Conservation (phyloP, 1,284 basidiomycete genomes). For the Sporisorium graminicola region DNA sequence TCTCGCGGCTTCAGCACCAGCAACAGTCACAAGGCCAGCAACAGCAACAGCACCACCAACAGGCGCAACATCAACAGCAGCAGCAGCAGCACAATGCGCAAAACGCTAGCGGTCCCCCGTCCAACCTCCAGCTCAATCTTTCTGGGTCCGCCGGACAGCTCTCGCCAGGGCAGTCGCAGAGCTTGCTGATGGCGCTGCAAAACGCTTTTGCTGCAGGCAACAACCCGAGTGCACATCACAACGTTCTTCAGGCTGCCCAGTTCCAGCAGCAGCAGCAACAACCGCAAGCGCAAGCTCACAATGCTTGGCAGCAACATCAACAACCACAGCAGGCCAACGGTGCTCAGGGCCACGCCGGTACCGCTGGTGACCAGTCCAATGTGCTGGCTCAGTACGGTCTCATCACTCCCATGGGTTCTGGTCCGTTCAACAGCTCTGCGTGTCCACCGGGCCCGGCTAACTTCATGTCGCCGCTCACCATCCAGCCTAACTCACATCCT, state of each 20-base stretch:
- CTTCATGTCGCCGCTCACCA: conserved; percentile 61
- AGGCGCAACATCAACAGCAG: conserved; percentile 12
- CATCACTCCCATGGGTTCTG: conserved; percentile 59
- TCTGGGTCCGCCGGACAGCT: conserved; percentile 30
- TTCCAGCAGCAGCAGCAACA: conserved; percentile 32
- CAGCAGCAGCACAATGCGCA: conserved; percentile 19
- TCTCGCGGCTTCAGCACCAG: conserved; percentile 41
- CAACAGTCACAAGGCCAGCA: conserved; percentile 15
- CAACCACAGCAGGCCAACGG: conserved; percentile 14
- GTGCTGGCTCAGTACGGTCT: conserved; percentile 61
- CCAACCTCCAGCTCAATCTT: conserved; percentile 30
- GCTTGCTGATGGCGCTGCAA: conserved; percentile 42
- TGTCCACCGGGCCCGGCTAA: conserved; percentile 37
- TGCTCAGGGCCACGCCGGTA: conserved; percentile 9
- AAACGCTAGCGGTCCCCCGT: conserved; percentile 1
- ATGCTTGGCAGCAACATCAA: conserved; percentile 34
- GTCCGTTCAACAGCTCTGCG: conserved; percentile 50
- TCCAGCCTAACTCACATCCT: conserved; percentile 53
- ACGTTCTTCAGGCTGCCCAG: conserved; percentile 35
- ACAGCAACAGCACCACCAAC: conserved; percentile 21
- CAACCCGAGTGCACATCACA: conserved; percentile 45
- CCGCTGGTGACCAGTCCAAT: conserved; percentile 22
- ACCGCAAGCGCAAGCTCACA: conserved; percentile 3
- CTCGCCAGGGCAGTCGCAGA: conserved; percentile 46
- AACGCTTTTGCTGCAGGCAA: conserved; percentile 45